Evolutionary conservation across 148 eudicot genomes (phyloP), one percentile per base, ranked within the genome.

Genomic region (Cornus florida): DNA sequence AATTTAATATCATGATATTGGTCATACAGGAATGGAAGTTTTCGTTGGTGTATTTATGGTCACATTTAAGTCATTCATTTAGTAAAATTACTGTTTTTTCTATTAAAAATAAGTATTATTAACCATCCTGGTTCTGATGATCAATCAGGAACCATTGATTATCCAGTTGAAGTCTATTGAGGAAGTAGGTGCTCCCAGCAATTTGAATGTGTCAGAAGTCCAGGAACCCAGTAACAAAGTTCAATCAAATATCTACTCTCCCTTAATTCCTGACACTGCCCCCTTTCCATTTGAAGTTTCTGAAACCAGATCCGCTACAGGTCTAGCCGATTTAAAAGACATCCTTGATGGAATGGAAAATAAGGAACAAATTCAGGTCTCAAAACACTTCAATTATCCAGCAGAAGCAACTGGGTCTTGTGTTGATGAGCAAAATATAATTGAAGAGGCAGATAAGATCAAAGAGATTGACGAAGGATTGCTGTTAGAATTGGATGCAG

Each of bases 401-500:
- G 39, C 43, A 8, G 89, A 80, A 56, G 72, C 81, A 60, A 76
- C 35, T 65, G 78, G 65, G 67, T 73, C 80, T 70, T 75, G 32
- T 69, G 78, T 69, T 78, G 84, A 84, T 78, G 83, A 88, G 59
- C 72, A 46, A 3, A 76, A 73, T 74, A 56, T 65, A 31, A 32
- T 79, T 78, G 89, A 82, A 57, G 87, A 84, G 60, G 79, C 39
- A 10, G 86, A 83, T 79, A 89, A 83, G 62, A 80, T 87, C 46
- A 78, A 86, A 73, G 95, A 87, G 79, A 83, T 93, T 83, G 90
- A 93, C 72, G 96, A 93, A 85, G 87, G 72, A 35, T 82, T 93
- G 41, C 83, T 94, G 72, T 85, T 86, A 59, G 97, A 95, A 83
- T 82, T 95, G 81, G 97, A 95, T 80, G 81, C 82, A 38, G 92